These are phyloP conservation scores for Komagataella mondaviorum DNA, from an alignment of 805 yeast species.

Conservation along the genomic window DNA sequence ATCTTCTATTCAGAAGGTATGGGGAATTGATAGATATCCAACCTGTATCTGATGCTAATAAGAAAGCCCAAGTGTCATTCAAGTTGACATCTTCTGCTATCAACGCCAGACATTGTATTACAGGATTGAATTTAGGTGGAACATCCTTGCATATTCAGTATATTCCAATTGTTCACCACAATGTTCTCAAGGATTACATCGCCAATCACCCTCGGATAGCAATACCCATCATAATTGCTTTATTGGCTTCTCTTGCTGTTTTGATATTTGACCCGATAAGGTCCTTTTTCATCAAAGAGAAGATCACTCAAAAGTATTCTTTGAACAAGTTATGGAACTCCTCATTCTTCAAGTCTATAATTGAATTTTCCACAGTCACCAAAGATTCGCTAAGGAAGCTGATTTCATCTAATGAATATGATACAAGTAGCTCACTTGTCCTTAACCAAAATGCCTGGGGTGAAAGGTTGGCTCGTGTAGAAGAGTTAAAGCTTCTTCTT, in stretches of 20 bases:
- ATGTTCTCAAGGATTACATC: conserved; percentile 41
- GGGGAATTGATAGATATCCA: conserved; percentile 73
- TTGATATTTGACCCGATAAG: conserved; percentile 88
- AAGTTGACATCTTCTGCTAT: conserved; percentile 53
- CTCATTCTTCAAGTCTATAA: conserved; percentile 20
- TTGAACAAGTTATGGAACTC: conserved; percentile 24
- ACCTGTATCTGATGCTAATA: conserved; percentile 23
- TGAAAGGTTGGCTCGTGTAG: conserved; percentile 55
- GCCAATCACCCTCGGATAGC: conserved; percentile 71
- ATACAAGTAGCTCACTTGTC: conserved; percentile 4
- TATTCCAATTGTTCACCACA: conserved; percentile 38
- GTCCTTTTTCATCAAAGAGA: conserved; percentile 61
- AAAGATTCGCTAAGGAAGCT: conserved; percentile 12
- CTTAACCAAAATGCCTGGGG: conserved; percentile 34
- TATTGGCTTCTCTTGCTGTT: conserved; percentile 73
- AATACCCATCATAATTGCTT: conserved; percentile 66
- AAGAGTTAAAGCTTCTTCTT: conserved; percentile 64
- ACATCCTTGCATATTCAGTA: conserved; percentile 67
- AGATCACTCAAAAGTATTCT: conserved; percentile 48
- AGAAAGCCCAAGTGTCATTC: conserved; percentile 41
- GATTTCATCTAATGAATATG: conserved; percentile 5
- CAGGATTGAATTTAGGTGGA: conserved; percentile 56
- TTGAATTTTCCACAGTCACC: conserved; percentile 15
- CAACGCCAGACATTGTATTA: conserved; percentile 81
- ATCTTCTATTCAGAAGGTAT: conserved; percentile 72